phyloP scores from a whole-genome alignment of 768 basidiomycete genomes.

The Megacollybia marginata region DNA sequence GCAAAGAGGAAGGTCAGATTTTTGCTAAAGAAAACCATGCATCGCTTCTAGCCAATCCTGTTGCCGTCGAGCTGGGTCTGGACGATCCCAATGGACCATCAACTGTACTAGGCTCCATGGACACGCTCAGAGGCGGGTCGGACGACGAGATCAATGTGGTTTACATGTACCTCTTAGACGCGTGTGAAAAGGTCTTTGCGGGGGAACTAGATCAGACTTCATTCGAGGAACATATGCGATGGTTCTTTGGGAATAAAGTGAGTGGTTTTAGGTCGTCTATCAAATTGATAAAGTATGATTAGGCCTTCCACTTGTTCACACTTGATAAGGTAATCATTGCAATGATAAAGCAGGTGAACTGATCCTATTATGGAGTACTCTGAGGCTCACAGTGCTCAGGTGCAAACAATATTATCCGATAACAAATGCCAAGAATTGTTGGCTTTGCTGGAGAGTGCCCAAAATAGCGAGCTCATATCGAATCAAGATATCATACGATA shows the following conservation, averaged over 20 bases:
- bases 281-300: constrained; percentile 8
- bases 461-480: constrained; percentile 42
- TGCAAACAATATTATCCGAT: constrained; percentile 81
- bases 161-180: constrained; percentile 83
- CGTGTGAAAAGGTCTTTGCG: constrained; percentile 91
- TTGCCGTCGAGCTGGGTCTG: constrained; percentile 78
- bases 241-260: constrained; percentile 88
- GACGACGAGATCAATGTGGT: constrained; percentile 55
- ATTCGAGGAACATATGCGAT: constrained; percentile 94
- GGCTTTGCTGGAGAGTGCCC: constrained; percentile 62
- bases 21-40: constrained; percentile 63
- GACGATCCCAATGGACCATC: constrained; percentile 78
- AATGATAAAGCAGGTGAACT: constrained; percentile 83
- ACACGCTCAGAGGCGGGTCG: constrained; percentile 42
- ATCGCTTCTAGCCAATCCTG: constrained; percentile 64
- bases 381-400: constrained; percentile 34
- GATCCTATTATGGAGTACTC: neutral
- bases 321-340: constrained; percentile 87
- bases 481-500: constrained; percentile 69
- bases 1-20: constrained; percentile 73
- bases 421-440: constrained; percentile 83
- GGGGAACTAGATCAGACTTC: constrained; percentile 86
- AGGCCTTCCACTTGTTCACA: constrained; percentile 91
- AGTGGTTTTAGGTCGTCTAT: constrained; percentile 9
- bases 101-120: constrained; percentile 54